Evolutionary conservation across 192 early-diverging fungal species (phyloP).

Genomic region (Coemansia sp.): DNA sequence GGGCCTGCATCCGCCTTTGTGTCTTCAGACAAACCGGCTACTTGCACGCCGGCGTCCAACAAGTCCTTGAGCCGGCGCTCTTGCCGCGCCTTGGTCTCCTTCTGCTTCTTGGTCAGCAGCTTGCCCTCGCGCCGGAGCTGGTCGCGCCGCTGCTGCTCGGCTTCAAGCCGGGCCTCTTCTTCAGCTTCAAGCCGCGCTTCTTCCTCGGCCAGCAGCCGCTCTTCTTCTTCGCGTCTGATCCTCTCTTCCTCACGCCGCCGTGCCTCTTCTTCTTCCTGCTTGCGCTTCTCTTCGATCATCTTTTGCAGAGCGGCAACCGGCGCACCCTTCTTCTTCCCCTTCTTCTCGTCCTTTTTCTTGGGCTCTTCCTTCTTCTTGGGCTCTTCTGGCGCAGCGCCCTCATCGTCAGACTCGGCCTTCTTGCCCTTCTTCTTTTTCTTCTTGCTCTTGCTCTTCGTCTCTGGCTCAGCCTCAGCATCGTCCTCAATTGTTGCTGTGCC

Average conservation of each 20-base stretch:
- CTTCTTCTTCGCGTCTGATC: slow-evolving; percentile 66
- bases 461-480: slow-evolving; percentile 14
- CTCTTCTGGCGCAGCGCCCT: slow-evolving; percentile 5
- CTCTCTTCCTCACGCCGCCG: slow-evolving; percentile 79
- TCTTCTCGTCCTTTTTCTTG: slow-evolving; percentile 39
- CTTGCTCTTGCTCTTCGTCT: slow-evolving; percentile 51
- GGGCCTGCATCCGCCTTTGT: background rate
- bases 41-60: slow-evolving; percentile 73
- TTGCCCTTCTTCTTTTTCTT: slow-evolving; percentile 60
- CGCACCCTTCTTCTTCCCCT: slow-evolving; percentile 37
- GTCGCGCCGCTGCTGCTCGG: slow-evolving; percentile 76
- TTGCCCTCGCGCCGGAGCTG: slow-evolving; percentile 90
- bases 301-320: slow-evolving; percentile 50
- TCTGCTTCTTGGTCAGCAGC: slow-evolving; percentile 91
- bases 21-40: slow-evolving; percentile 56
- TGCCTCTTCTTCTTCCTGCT: slow-evolving; percentile 69
- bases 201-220: slow-evolving; percentile 66
- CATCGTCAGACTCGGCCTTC: slow-evolving; percentile 52
- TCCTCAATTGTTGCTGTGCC: slow-evolving; percentile 27
- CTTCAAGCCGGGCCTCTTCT: slow-evolving; percentile 77
- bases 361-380: slow-evolving; percentile 13
- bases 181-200: slow-evolving; percentile 65
- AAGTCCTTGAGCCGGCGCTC: slow-evolving; percentile 73
- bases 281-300: slow-evolving; percentile 60
- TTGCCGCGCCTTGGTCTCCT: slow-evolving; percentile 72